Conservation (phyloP, 345 rosid genomes). For the Trapa bicornis region DNA sequence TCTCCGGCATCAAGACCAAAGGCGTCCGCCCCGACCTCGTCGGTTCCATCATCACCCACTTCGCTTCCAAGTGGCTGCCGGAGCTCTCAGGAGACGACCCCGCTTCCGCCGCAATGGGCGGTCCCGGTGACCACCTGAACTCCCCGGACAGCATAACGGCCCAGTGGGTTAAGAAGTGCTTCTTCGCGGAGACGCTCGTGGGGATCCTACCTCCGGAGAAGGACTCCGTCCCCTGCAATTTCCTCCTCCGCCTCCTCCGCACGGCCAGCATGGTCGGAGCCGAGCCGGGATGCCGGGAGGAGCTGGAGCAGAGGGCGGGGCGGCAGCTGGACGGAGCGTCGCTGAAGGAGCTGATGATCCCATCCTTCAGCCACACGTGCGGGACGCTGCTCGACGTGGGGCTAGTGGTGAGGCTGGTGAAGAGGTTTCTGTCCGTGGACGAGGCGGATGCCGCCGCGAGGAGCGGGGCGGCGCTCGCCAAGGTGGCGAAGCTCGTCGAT, state of each 20-base stretch:
- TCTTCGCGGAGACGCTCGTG: constrained; percentile 59
- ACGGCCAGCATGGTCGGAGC: constrained; percentile 66
- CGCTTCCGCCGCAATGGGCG: constrained; percentile 4
- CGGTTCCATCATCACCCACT: constrained; percentile 72
- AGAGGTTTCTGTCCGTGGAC: constrained; percentile 36
- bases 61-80: constrained; percentile 81
- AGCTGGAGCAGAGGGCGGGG: constrained; percentile 64
- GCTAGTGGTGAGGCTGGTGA: constrained; percentile 56
- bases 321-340: constrained; percentile 88
- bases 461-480: constrained; percentile 39
- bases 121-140: constrained; percentile 9
- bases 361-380: constrained; percentile 77
- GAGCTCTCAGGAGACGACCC: constrained; percentile 31
- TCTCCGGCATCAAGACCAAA: constrained; percentile 58
- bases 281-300: constrained; percentile 32
- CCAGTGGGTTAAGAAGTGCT: constrained; percentile 59
- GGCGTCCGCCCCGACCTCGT: constrained; percentile 71
- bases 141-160: constrained; percentile 53
- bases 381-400: constrained; percentile 67
- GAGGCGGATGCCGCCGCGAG: constrained; percentile 42
- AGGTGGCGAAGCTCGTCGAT: constrained; percentile 76
- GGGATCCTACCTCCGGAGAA: constrained; percentile 79
- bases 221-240: constrained; percentile 66
- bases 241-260: constrained; percentile 74
- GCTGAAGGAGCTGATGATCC: constrained; percentile 75